Evolutionary conservation across 495 filamentous ascomycete species (phyloP).

Genomic region (Thermochaetoides thermophila): DNA sequence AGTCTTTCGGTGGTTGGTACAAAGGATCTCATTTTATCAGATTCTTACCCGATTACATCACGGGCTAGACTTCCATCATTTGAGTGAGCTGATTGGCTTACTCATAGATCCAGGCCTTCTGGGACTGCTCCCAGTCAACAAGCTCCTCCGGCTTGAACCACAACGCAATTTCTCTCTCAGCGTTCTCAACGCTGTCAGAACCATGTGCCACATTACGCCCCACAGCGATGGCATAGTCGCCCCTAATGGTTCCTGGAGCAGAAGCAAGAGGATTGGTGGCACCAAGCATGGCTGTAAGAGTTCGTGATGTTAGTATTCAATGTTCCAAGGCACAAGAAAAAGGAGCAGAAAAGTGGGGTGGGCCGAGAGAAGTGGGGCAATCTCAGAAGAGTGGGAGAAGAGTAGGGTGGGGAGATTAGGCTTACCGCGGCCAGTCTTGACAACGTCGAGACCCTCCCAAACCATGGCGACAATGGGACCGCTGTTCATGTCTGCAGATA

Average conservation of each 20-base stretch:
- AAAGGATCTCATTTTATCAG: too few species aligned
- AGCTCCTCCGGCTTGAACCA: constrained; percentile 88
- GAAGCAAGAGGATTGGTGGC: constrained; percentile 96
- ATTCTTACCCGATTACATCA: too few species aligned
- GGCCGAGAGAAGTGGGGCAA: background rate
- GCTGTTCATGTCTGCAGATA: constrained; percentile 71
- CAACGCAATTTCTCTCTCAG: constrained; percentile 97
- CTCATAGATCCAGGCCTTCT: constrained; percentile 93
- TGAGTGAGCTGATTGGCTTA: constrained; percentile 39
- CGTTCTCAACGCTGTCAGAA: constrained; percentile 93
- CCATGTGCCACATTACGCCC: constrained; percentile 99
- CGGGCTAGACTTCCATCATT: too few species aligned
- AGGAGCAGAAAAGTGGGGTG: background rate
- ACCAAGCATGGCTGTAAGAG: constrained; percentile 59
- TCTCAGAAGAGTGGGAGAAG: background rate
- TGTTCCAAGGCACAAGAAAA: background rate
- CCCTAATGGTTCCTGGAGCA: constrained; percentile 91
- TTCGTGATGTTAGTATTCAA: constrained; percentile 14
- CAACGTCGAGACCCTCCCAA: constrained; percentile 93
- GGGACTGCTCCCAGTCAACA: constrained; percentile 60
- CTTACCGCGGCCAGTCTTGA: constrained; percentile 91
- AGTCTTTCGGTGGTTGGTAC: too few species aligned
- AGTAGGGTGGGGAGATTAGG: background rate
- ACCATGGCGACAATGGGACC: constrained; percentile 98
- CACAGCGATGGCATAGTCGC: constrained; percentile 54